Evolutionary conservation across 139 green algal species (phyloP), one percentile per base, ranked within the genome.

Genomic region (Chlamydomonas schloesseri): DNA sequence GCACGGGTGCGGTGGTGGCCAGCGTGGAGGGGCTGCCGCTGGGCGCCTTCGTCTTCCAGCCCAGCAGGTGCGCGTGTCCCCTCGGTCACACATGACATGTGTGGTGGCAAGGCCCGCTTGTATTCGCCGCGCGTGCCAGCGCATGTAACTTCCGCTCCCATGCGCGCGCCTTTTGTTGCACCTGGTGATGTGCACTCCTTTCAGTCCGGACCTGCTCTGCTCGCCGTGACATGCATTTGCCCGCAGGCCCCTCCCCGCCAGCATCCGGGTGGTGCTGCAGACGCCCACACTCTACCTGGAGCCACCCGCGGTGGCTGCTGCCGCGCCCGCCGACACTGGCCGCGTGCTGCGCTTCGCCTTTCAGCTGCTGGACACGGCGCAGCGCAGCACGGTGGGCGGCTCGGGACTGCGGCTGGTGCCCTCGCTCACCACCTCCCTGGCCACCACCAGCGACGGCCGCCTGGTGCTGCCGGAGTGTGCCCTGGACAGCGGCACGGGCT

Each of bases 251-350:
- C 64, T 60, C 18, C 83, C 84, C 5, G 71, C 82, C 0, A 50
- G 47, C 26, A 73, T 89, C 29, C 21, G 64, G 0, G 33, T 88
- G 0, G 57, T 89, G 0, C n/a, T 91, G 24, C 88, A 83, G n/a
- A 91, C 73, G 31, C 29, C 75, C 1, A 21, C 47, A 0, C 85
- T 93, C 28, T 72, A 91, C 57, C 65, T 84, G 21, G 90, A 91
- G 47, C 60, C 85, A 34, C 4, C 50, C 6, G 65, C 79, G 3
- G 65, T 71, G 64, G 23, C 47, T 23, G 31, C 36, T 47, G 33
- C 5, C 21, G 5, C 46, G 0, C 0, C 53, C 20, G 29, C 53
- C 6, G 34, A 79, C 55, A 2, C 53, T 26, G 79, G 79, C 37
- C 31, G 47, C 29, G 8, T 37, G 31, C 79, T 85, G 13, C 79